Evolutionary conservation across 1,139 yeast species (phyloP), one percentile per base, ranked within the genome.

Genomic region (Protomyces inouyei): DNA sequence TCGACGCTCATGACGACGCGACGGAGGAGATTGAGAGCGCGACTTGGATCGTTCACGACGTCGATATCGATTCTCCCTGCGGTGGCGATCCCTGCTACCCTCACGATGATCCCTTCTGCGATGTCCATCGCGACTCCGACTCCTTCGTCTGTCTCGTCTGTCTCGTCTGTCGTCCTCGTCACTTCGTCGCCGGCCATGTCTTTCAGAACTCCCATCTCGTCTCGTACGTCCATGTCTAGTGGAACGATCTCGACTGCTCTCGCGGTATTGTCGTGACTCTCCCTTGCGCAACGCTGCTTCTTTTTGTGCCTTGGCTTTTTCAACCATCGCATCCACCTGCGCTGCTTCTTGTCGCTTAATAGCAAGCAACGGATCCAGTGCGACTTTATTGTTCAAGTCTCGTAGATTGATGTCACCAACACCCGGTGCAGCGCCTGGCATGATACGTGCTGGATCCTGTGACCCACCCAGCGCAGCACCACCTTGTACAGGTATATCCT

Each of bases 331-430:
- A 21, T 67, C 66, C 25, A 67, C 59, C 16, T 66, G 68, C 3
- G 68, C 77, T 70, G 76, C 71, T 67, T 79, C 81, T 65, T 78
- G 79, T 67, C 76, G 73, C 69, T 77, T 78, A 23, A 85, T 81
- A 66, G 76, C 78, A 66, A 80, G 71, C 76, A 85, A 76, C 0
- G 89, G 89, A 70, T 85, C 90, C 55, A 82, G 83, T 36, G 77
- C 75, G 1, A 73, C 68, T 65, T 71, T 71, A 9, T 60, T 65
- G 53, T 69, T 67, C 55, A 69, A 68, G 64, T 73, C 78, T n/a
- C 63, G 67, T 9, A 70, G 68, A 16, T 68, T 43, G 67, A 69
- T 1, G 64, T 60, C 28, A 56, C 57, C 25, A 52, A 55, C 25
- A 14, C 43, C 18, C 28, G 63, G 35, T 64, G 64, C 12, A 68